A percentile compares a stretch with the other conserved stretches of the same genome.
Evolutionary conservation across 2,329 filamentous ascomycete species (phyloP).

Genomic region (Diaporthe nobilis): DNA sequence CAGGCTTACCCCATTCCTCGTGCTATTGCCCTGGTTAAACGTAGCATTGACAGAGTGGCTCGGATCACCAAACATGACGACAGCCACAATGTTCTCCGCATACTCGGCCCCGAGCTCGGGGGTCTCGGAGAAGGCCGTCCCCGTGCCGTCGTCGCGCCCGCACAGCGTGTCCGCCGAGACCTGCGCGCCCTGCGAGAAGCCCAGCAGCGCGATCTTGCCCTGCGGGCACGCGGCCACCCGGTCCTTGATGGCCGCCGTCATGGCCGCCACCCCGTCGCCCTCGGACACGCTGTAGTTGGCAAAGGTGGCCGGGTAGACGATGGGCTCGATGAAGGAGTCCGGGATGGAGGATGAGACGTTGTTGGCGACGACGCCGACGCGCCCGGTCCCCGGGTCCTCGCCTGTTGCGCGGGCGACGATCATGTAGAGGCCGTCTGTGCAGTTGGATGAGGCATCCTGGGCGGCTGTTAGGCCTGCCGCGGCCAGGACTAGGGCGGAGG

Average conservation of each 20-base stretch:
- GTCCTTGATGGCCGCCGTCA: constrained; percentile 41
- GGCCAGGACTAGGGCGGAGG: not conserved
- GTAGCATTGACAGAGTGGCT: constrained; percentile 41
- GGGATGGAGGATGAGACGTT: constrained; percentile 44
- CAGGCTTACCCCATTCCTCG: constrained; percentile 43
- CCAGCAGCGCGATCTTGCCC: constrained; percentile 46
- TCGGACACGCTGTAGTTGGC: constrained; percentile 44
- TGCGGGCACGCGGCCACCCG: constrained; percentile 44
- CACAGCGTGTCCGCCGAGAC: constrained; percentile 47
- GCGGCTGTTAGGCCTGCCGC: constrained; percentile 30
- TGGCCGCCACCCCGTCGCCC: constrained; percentile 40
- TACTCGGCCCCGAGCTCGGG: constrained; percentile 5
- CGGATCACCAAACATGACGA: constrained; percentile 46
- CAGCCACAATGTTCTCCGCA: constrained; percentile 42
- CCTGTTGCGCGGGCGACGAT: constrained; percentile 47
- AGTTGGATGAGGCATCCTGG: constrained; percentile 21
- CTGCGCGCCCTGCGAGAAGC: constrained; percentile 48
- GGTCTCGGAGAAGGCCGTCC: not conserved
- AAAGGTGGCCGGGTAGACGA: constrained; percentile 48
- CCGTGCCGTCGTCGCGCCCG: constrained; percentile 40
- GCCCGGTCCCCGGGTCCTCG: constrained; percentile 44
- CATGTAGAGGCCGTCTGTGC: constrained; percentile 44
- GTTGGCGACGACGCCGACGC: constrained; percentile 45
- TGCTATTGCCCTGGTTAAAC: constrained; percentile 46
- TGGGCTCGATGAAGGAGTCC: constrained; percentile 42